A percentile compares a stretch with the other conserved stretches of the same genome.
Evolutionary conservation across 108 stramenopile species (phyloP).

Genomic region (Cyclostephanos tholiformis): DNA sequence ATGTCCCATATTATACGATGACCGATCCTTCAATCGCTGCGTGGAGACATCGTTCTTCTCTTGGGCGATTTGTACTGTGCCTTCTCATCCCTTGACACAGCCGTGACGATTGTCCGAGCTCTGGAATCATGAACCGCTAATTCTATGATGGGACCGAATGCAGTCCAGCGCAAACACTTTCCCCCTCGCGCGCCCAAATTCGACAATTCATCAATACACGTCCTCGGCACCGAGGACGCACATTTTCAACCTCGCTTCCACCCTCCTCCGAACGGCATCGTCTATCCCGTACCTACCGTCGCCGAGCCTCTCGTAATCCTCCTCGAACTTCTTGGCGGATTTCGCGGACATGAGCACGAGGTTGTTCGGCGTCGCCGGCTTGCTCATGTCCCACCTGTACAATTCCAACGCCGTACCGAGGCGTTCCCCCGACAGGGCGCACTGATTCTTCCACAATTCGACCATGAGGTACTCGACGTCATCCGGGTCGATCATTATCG

Average conservation of each 20-base stretch:
- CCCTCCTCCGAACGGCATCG: slow-evolving; percentile 30
- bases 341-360: slow-evolving; percentile 73
- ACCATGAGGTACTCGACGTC: slow-evolving; percentile 85
- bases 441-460: slow-evolving; percentile 86
- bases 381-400: slow-evolving; percentile 71
- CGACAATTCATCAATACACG: slow-evolving; percentile 11
- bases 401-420: slow-evolving; percentile 76
- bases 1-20: too few species aligned
- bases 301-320: slow-evolving; percentile 44
- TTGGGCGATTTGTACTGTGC: too few species aligned
- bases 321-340: slow-evolving; percentile 65
- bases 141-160: too few species aligned
- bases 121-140: too few species aligned
- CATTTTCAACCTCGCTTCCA: slow-evolving; percentile 47
- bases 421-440: slow-evolving; percentile 74
- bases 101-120: too few species aligned
- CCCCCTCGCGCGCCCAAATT: background rate
- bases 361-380: slow-evolving; percentile 72
- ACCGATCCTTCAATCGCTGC: too few species aligned
- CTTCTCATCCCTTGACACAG: too few species aligned
- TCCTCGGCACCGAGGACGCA: slow-evolving; percentile 54
- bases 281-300: slow-evolving; percentile 54
- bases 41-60: too few species aligned
- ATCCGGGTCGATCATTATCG: slow-evolving; percentile 78
- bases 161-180: too few species aligned